Evolutionary conservation across 495 filamentous ascomycete genomes (phyloP).

Genomic region (Hypoxylon cercidicola): DNA sequence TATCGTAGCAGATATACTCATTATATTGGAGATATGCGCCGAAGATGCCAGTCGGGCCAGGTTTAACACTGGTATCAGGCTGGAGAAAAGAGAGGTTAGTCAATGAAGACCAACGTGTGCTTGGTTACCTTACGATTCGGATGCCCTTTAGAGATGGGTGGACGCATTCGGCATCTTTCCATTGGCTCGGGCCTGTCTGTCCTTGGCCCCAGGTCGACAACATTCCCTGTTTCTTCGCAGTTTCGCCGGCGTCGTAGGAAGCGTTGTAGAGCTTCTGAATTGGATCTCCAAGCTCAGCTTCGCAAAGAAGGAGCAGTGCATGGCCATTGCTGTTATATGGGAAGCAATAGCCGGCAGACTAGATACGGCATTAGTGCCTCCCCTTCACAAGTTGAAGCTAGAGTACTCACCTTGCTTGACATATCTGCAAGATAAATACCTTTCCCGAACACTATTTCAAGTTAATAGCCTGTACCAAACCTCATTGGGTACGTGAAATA

Average conservation of each 20-base stretch:
- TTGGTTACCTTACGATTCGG: slow-evolving; percentile 61
- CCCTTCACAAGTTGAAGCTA: slow-evolving; percentile 7
- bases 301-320: slow-evolving; percentile 75
- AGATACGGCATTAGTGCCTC: slow-evolving; percentile 50
- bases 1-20: slow-evolving; percentile 84
- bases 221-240: slow-evolving; percentile 67
- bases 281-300: slow-evolving; percentile 79
- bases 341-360: slow-evolving; percentile 80
- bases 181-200: slow-evolving; percentile 65
- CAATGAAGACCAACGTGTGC: background rate
- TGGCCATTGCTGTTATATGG: slow-evolving; percentile 55
- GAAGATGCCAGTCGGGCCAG: slow-evolving; percentile 50
- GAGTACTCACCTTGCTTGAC: slow-evolving; percentile 58
- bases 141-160: slow-evolving; percentile 71
- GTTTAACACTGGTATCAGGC: slow-evolving; percentile 57
- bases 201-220: slow-evolving; percentile 76
- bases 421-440: slow-evolving; percentile 93
- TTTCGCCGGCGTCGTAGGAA: slow-evolving; percentile 69
- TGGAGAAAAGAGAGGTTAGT: slow-evolving; percentile 39
- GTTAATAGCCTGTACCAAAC: slow-evolving; percentile 34
- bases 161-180: slow-evolving; percentile 79
- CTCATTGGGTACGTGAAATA: background rate
- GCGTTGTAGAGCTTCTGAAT: slow-evolving; percentile 66
- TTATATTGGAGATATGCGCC: slow-evolving; percentile 63
- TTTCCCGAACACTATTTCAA: slow-evolving; percentile 71